Evolutionary conservation across 176 grass and related monocot species (phyloP).

Genomic region (Dendrocalamus sinicus): DNA sequence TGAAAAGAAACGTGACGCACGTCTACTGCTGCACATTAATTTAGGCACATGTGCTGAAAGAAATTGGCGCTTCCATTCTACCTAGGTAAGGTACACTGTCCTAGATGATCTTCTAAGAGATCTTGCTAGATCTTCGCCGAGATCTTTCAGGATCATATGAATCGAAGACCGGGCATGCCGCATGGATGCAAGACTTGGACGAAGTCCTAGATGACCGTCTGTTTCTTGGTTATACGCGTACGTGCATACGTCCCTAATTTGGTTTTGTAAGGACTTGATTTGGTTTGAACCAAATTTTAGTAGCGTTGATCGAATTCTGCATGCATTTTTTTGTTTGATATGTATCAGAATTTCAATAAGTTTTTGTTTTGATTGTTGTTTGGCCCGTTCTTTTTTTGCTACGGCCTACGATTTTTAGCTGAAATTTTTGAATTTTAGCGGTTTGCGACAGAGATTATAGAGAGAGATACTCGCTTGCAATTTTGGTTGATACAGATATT

Average conservation of each 20-base stretch:
- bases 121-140: slow-evolving; percentile 34
- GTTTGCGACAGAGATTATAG: no score
- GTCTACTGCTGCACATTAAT: not conserved
- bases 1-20: not conserved
- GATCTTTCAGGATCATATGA: slow-evolving; percentile 44
- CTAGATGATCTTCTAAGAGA: slow-evolving; percentile 14
- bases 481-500: no score
- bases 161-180: slow-evolving; percentile 13
- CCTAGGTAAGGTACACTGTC: not conserved
- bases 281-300: no score
- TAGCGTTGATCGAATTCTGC: no score
- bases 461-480: no score
- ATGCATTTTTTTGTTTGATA: no score
- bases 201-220: not conserved
- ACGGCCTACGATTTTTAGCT: no score
- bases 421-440: no score
- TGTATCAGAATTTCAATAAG: no score
- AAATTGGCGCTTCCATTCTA: not conserved
- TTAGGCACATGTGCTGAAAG: not conserved
- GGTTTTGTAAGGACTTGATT: not conserved
- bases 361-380: no score
- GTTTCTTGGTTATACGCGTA: not conserved
- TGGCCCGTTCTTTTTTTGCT: no score
- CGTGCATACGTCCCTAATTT: not conserved
- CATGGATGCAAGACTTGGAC: not conserved